Base-by-base conservation (phyloP, 2,329 filamentous ascomycete species). In the Cordyceps cateniannulata region DNA sequence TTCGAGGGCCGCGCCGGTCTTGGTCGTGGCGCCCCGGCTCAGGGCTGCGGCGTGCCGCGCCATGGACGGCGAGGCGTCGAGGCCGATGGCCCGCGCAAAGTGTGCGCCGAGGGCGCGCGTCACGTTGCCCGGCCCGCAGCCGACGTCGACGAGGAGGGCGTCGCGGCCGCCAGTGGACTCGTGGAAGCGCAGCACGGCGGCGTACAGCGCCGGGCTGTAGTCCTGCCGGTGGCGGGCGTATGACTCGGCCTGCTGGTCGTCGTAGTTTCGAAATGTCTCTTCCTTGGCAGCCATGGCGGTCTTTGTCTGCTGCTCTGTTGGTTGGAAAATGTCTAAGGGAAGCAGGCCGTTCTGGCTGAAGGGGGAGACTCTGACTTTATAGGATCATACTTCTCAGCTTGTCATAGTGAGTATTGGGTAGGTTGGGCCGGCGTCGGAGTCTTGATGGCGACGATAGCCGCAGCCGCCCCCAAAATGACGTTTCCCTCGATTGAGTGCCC, bases 51-150 rank as follows among this genome's bases (percentile, higher is more conserved):
- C 51, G 10, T 53, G 51, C 10, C 3, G 51, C 54, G 86, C 79
- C 84, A 86, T 86, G 47, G 76, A 78, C 16, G 72, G 70, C 2
- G 79, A 77, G 0, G 81, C 75, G 63, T 86, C 83, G 14, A 82
- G 65, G 5, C 81, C 84, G 18, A 80, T 69, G 8, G 72, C 78
- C 27, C 73, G 67, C 1, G 67, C 61, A 66, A 86, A 86, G 38
- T 72, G 72, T 0, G 70, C 68, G 0, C 78, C 77, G 1, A 85
- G 73, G 5, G 71, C 72, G 2, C 77, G 75, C 0, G 75, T 75
- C 0, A 78, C 80, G 14, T 69, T 77, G 4, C 83, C 84, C 0
- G 83, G 82, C 0, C 84, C 83, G 65, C 81, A 85, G 35, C 84
- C 84, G 6, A 85, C 70, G 63, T 87, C 83, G 14, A 84, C 66